Base-by-base conservation (phyloP, 2,329 filamentous ascomycete genomes). In the Epicoccum nigrum region DNA sequence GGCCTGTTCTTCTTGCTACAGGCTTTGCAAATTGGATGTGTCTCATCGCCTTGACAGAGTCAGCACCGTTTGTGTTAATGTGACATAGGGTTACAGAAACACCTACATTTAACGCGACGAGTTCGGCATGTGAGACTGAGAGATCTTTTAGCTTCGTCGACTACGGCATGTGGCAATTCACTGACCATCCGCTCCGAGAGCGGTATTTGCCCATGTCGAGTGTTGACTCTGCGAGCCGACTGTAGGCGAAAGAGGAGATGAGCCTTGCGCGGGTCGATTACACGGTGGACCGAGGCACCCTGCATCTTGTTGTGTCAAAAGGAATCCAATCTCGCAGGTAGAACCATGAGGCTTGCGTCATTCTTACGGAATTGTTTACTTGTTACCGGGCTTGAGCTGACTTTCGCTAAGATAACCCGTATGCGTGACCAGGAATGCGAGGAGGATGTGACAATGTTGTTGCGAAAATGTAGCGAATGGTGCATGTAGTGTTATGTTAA, bases 21-120 rank as follows among this genome's bases (percentile, higher is more conserved):
- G n/a, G 65, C 64, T 17, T 63, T 68, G 51, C 67, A 71, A 16
- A 56, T 38, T 7, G 68, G 67, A 16, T 52, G 62, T 20, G 45
- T 53, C 47, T 70, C 68, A 53, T 70, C 68, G 45, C 68, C 68
- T 69, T 21, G 9, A 17, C n/a, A 9, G 15, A 25, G 35, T 33
- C 16, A 39, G 19, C 23, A 30, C 16, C 37, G 3, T 15, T 3
- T 25, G 19, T n/a, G 13, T 7, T 20, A 4, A 7, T 17, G 19
- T 35, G 31, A 1, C 30, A 5, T 23, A 23, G 5, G 15, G 31
- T 7, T 3, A n/a, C 28, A 13, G 28, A 6, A 30, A 13, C 13
- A 53, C 63, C 49, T 28, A 66, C 68, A 70, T 42, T 70, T 69
- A 13, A 70, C 68, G 28, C 68, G 67, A 31, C 68, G 67, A 17